Evolutionary conservation across 2,329 filamentous ascomycete genomes (phyloP).

Genomic region (Botrytis aclada): DNA sequence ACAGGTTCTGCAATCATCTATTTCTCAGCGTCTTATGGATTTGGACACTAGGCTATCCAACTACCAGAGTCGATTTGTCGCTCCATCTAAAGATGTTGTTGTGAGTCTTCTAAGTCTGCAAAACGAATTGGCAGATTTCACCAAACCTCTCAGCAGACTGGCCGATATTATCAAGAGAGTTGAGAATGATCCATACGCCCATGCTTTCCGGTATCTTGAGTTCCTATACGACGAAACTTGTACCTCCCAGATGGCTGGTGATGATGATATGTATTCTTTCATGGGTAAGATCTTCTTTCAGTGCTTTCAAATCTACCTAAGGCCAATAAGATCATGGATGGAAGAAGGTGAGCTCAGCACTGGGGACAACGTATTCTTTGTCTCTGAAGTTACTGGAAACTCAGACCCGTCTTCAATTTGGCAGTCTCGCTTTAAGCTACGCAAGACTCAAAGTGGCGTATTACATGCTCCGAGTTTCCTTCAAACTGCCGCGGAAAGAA

Average conservation of each 20-base stretch:
- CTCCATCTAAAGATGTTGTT: slow-evolving; percentile 50
- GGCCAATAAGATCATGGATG: slow-evolving; percentile 82
- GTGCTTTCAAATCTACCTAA: slow-evolving; percentile 78
- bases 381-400: slow-evolving; percentile 56
- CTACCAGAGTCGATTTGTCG: slow-evolving; percentile 60
- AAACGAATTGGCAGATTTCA: slow-evolving; percentile 51
- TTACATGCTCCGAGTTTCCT: slow-evolving; percentile 74
- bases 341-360: slow-evolving; percentile 67
- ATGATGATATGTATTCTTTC: slow-evolving; percentile 57
- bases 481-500: slow-evolving; percentile 62
- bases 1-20: slow-evolving; percentile 34
- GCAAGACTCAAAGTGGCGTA: slow-evolving; percentile 54
- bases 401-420: slow-evolving; percentile 66
- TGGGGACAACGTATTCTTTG: slow-evolving; percentile 71
- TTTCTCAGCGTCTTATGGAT: slow-evolving; percentile 45
- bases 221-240: slow-evolving; percentile 69
- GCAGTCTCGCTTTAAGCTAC: slow-evolving; percentile 70
- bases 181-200: slow-evolving; percentile 40
- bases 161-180: slow-evolving; percentile 60
- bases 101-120: slow-evolving; percentile 66
- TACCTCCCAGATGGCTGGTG: slow-evolving; percentile 66
- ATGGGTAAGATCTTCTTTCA: slow-evolving; percentile 71
- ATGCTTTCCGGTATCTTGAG: slow-evolving; percentile 72
- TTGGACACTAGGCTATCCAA: slow-evolving; percentile 59
- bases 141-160: slow-evolving; percentile 57